phyloP scores from a whole-genome alignment of 1,284 basidiomycete genomes.

The Prillingera fragicola region DNA sequence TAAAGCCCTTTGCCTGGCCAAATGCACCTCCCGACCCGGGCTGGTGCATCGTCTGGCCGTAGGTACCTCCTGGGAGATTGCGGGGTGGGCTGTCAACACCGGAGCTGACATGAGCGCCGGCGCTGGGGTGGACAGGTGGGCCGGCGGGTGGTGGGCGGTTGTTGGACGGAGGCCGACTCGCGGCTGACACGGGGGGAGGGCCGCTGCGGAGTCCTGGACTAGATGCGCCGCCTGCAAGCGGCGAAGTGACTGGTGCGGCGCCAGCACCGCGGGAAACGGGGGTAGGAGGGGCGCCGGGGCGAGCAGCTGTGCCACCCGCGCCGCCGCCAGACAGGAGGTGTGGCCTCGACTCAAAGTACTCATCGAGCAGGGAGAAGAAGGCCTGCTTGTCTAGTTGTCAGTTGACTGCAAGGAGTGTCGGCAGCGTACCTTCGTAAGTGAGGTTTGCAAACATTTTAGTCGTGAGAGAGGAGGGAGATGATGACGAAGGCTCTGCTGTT shows the following conservation, averaged over 20 bases:
- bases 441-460: conserved; percentile 28
- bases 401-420: not conserved
- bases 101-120: too few species aligned
- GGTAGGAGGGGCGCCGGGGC: not conserved
- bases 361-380: conserved; percentile 44
- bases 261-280: not conserved
- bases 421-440: conserved; percentile 22
- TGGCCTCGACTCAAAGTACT: conserved; percentile 44
- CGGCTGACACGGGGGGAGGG: too few species aligned
- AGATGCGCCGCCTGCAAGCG: too few species aligned
- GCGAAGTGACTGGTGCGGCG: too few species aligned
- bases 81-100: too few species aligned
- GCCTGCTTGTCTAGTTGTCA: conserved; percentile 28
- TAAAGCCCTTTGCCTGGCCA: conserved; percentile 24
- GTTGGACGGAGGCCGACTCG: too few species aligned
- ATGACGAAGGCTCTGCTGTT: not conserved
- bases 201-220: too few species aligned
- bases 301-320: not conserved
- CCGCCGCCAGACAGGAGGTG: conserved; percentile 20
- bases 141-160: not conserved
- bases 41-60: too few species aligned
- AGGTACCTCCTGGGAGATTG: too few species aligned
- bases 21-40: too few species aligned
- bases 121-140: not conserved
- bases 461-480: not conserved